These are phyloP conservation scores for Henningerozyma blattae DNA, from an alignment of 805 yeast species.

Conservation along the genomic window DNA sequence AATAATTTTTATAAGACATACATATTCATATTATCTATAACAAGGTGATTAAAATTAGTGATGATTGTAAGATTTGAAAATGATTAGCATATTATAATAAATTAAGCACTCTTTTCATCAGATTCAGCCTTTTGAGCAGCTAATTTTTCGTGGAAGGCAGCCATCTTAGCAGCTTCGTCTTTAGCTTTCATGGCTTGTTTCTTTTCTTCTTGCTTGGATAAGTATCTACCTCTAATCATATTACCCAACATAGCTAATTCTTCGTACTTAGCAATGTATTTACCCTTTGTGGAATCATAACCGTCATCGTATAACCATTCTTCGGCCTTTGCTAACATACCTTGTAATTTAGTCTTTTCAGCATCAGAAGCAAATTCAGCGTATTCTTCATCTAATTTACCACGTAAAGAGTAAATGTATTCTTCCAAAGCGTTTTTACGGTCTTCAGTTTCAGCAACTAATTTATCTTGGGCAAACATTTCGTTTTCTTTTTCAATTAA, in stretches of 20 bases:
- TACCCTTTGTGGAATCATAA: conserved; percentile 89
- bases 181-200: conserved; percentile 76
- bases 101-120: conserved; percentile 9
- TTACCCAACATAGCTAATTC: conserved; percentile 91
- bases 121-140: conserved; percentile 55
- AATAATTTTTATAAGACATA: neutral
- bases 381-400: conserved; percentile 86
- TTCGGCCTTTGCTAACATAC: conserved; percentile 72
- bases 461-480: conserved; percentile 80
- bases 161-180: conserved; percentile 75
- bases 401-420: conserved; percentile 93
- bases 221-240: conserved; percentile 88
- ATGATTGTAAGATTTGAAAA: too few species aligned
- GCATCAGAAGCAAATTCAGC: conserved; percentile 76
- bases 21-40: too few species aligned
- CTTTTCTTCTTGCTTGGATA: conserved; percentile 88
- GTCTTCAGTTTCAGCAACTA: conserved; percentile 97
- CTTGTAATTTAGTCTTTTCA: conserved; percentile 71
- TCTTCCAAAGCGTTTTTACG: conserved; percentile 97
- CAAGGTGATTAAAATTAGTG: too few species aligned
- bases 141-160: conserved; percentile 71
- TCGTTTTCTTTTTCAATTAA: conserved; percentile 71
- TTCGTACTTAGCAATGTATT: conserved; percentile 93
- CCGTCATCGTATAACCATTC: conserved; percentile 98
- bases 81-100: too few species aligned